phyloP scores from a whole-genome alignment of 2,329 filamentous ascomycete genomes.

The Neofusicoccum laricinum region DNA sequence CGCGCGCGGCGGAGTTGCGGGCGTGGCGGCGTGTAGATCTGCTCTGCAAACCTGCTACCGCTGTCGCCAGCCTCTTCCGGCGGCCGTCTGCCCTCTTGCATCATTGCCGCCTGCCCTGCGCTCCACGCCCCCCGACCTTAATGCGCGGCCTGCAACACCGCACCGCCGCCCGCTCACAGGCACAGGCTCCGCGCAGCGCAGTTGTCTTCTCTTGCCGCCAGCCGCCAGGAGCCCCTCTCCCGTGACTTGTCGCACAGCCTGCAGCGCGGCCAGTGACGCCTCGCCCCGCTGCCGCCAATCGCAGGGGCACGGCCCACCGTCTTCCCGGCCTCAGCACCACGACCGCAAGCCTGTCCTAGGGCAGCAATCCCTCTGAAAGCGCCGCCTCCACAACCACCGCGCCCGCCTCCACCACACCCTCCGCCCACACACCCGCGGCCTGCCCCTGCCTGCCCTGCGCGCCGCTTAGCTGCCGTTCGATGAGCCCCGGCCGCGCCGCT shows the following conservation, averaged over 20 bases:
- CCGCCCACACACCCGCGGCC: constrained; percentile 21
- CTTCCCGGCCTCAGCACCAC: constrained; percentile 11
- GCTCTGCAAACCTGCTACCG: not conserved
- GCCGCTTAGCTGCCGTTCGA: constrained; percentile 20
- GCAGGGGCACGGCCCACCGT: constrained; percentile 9
- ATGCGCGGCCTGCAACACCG: not conserved
- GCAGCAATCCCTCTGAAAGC: constrained; percentile 22
- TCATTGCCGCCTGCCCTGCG: not conserved
- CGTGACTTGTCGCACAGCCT: constrained; percentile 12
- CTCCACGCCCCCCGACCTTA: not conserved
- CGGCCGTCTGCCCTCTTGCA: not conserved
- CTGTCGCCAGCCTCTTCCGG: not conserved
- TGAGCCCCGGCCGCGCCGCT: constrained; percentile 29
- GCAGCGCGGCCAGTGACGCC: constrained; percentile 7
- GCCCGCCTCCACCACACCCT: constrained; percentile 17
- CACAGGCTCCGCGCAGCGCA: not conserved
- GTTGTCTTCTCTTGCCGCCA: too few species aligned
- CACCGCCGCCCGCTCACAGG: not conserved
- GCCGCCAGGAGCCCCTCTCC: constrained; percentile 2
- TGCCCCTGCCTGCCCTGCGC: constrained; percentile 12
- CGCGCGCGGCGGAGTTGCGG: not conserved
- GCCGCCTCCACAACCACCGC: constrained; percentile 25
- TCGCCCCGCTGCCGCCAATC: constrained; percentile 16
- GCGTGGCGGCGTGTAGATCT: not conserved
- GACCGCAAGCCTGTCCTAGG: constrained; percentile 11